Base-by-base conservation (phyloP, 2,329 filamentous ascomycete genomes). In the Ambrosiella beaveri region DNA sequence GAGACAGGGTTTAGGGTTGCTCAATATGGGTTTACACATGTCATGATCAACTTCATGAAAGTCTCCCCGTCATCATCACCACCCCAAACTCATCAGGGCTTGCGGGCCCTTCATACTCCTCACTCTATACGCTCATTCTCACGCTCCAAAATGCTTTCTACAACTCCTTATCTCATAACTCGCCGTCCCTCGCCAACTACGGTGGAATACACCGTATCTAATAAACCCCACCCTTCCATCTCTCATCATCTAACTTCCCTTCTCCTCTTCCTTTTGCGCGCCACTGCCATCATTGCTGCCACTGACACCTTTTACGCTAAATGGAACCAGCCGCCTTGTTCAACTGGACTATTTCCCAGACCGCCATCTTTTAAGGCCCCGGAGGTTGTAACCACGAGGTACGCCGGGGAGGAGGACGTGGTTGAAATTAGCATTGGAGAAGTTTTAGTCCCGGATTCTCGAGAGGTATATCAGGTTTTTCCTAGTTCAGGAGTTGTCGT, bases 191-290 rank as follows among this genome's bases (percentile, higher is more conserved):
- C 93, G 27, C 84, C 88, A 52, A 94, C 89, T 2, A 95, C 93
- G n/a, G 83, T 87, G 67, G 85, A 87, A 63, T 97, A 91, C 75
- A 94, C 86, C 37, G 87, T 96, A 58, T 93, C 90, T 40, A 96
- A 90, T 59, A 80, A 82, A 50, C 81, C 86, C 0, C 71, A 73
- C 0, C 67, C 71, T 3, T 77, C 76, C 0, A 61, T 77, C 13
- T 65, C 75, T 1, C 70, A 77, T 6, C 75, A 73, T 45, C 62
- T 76, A 39, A 66, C 77, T 17, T 68, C 75, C 55, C 61, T 68
- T 50, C 62, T 75, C 50, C 69, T 77, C 41, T 65, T 74, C 60
- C 64, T 74, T 58, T 55, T 73, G 38, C 73, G 76, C 39, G 60
- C 77, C 37, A 62, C 70, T 17, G 63, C 75, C 45, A 61, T 70